Conservation (phyloP, 495 filamentous ascomycete genomes). For the Tuber aestivum region DNA sequence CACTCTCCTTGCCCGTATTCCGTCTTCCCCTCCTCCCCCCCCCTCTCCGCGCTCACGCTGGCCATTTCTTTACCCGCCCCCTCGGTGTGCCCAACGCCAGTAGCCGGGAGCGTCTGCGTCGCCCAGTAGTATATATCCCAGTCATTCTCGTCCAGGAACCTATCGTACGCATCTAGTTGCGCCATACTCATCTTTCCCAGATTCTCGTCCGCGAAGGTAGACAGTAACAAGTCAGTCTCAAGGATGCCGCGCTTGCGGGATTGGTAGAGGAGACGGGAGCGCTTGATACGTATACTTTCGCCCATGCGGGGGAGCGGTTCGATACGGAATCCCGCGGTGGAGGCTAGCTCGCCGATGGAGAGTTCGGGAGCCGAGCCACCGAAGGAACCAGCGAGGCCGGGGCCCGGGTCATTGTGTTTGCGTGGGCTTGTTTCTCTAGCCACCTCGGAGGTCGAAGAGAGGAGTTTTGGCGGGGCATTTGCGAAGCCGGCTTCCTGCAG, state of each 20-base stretch:
- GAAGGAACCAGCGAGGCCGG: slow-evolving; percentile 29
- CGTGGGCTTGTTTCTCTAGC: slow-evolving; percentile 6
- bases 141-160: slow-evolving; percentile 96
- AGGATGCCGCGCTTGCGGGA: slow-evolving; percentile 94
- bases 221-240: slow-evolving; percentile 90
- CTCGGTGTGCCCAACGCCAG: slow-evolving; percentile 44
- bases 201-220: slow-evolving; percentile 82
- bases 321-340: slow-evolving; percentile 77
- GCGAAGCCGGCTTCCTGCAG: slow-evolving; percentile 56
- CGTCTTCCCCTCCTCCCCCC: slow-evolving; percentile 36
- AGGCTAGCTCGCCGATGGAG: slow-evolving; percentile 80
- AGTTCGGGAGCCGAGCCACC: slow-evolving; percentile 54
- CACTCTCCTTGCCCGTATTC: slow-evolving; percentile 62
- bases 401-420: neutral
- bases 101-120: slow-evolving; percentile 70
- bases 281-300: slow-evolving; percentile 75
- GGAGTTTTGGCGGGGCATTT: slow-evolving; percentile 56
- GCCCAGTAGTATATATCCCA: slow-evolving; percentile 99
- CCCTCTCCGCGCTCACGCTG: slow-evolving; percentile 40
- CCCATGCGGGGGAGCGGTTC: slow-evolving; percentile 76
- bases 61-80: slow-evolving; percentile 5
- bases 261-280: slow-evolving; percentile 89
- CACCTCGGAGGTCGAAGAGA: slow-evolving; percentile 37
- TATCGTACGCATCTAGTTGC: slow-evolving; percentile 79
- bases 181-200: slow-evolving; percentile 63